Evolutionary conservation across 768 basidiomycete species (phyloP).

Genomic region (Strobilomyces confusus): DNA sequence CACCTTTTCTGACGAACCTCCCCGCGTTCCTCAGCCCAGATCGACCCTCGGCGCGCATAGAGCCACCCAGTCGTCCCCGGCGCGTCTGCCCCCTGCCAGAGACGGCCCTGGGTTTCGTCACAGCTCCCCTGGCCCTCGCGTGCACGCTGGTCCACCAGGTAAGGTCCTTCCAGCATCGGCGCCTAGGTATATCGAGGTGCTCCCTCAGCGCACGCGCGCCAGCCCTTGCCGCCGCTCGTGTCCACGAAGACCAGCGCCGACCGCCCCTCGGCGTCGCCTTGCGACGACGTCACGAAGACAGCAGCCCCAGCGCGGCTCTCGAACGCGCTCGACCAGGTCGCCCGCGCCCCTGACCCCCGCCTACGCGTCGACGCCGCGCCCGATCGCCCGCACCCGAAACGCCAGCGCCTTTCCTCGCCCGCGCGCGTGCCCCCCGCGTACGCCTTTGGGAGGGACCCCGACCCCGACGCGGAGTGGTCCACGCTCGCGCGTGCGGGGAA

Average conservation of each 20-base stretch:
- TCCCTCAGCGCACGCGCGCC: conserved; percentile 5
- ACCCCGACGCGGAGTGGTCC: no score
- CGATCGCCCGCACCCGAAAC: no score
- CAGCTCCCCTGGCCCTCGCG: conserved; percentile 10
- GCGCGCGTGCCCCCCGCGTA: no score
- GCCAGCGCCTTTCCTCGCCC: no score
- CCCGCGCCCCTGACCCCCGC: no score
- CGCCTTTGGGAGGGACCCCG: no score
- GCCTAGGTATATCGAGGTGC: conserved; percentile 5
- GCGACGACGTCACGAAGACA: no score
- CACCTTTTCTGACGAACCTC: background rate
- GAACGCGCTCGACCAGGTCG: no score
- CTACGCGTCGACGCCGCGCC: no score
- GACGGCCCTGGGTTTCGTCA: background rate
- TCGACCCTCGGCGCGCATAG: background rate
- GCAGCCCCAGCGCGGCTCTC: no score
- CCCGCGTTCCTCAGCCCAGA: background rate
- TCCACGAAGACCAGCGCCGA: background rate
- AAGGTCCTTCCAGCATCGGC: conserved; percentile 1
- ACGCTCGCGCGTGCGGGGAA: no score
- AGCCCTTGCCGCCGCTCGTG: background rate
- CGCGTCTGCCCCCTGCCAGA: background rate
- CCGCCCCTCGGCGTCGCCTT: no score
- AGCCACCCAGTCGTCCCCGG: conserved; percentile 5
- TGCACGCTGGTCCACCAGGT: conserved; percentile 10